A percentile compares a stretch with the other conserved stretches of the same genome.
phyloP scores from a whole-genome alignment of 2,329 filamentous ascomycete genomes.

The Penicillium crustosum region DNA sequence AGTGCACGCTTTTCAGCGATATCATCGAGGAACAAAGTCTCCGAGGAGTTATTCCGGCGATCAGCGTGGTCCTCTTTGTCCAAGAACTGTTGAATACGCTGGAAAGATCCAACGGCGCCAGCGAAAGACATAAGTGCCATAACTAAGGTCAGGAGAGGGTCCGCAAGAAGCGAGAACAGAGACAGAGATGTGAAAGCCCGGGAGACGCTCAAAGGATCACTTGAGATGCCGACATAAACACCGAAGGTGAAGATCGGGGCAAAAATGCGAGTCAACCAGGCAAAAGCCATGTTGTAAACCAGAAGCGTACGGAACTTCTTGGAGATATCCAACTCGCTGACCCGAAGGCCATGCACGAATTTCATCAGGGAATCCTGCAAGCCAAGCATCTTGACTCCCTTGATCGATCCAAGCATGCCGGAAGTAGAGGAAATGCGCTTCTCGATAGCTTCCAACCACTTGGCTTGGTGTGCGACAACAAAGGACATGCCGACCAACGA shows the following conservation, averaged over 20 bases:
- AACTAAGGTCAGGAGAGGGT: constrained; percentile 48
- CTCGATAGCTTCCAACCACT: constrained; percentile 54
- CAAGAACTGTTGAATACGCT: constrained; percentile 49
- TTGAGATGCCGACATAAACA: constrained; percentile 45
- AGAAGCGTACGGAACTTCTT: constrained; percentile 44
- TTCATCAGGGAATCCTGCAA: constrained; percentile 44
- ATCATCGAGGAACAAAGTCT: constrained; percentile 16
- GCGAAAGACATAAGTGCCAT: constrained; percentile 48
- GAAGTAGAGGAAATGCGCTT: constrained; percentile 51
- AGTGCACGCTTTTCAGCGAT: constrained; percentile 23
- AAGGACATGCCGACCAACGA: constrained; percentile 39
- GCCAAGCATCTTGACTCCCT: constrained; percentile 53
- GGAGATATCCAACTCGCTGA: constrained; percentile 44
- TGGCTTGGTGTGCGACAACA: constrained; percentile 42
- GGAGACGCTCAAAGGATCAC: constrained; percentile 43
- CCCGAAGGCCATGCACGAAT: constrained; percentile 41
- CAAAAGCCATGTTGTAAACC: constrained; percentile 44
- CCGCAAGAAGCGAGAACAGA: constrained; percentile 48
- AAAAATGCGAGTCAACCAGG: constrained; percentile 43
- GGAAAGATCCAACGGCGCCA: constrained; percentile 48
- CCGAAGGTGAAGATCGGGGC: constrained; percentile 49
- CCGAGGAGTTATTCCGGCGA: constrained; percentile 17
- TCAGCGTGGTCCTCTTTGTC: constrained; percentile 35
- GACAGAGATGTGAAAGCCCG: constrained; percentile 50
- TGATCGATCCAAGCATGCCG: constrained; percentile 52